Percentiles rank a stretch among this genome's conserved stretches.
phyloP scores from a whole-genome alignment of 495 filamentous ascomycete species.

The Xylaria longipes region DNA sequence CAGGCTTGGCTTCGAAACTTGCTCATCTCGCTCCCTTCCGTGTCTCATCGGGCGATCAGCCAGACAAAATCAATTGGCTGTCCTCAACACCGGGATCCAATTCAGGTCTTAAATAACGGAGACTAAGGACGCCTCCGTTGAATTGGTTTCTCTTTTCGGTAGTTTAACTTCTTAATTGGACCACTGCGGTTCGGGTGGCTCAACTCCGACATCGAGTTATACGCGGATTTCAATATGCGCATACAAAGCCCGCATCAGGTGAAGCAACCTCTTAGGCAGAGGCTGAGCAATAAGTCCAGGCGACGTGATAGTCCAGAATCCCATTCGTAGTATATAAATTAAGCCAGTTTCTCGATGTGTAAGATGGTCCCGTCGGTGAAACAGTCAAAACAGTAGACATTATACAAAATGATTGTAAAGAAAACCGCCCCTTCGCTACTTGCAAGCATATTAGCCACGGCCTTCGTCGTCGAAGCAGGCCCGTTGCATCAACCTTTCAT shows the following conservation, averaged over 20 bases:
- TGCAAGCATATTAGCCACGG: neutral
- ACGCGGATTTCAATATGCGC: neutral
- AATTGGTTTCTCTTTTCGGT: neutral
- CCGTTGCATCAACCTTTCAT: neutral
- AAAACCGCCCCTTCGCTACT: neutral
- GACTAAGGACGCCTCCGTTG: neutral
- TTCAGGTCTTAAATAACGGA: neutral
- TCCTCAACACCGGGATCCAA: neutral
- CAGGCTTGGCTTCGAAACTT: conserved; percentile 12
- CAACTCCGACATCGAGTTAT: neutral
- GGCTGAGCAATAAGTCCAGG: neutral
- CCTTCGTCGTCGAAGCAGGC: neutral
- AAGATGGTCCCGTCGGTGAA: neutral
- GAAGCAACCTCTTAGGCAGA: neutral
- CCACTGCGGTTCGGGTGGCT: neutral
- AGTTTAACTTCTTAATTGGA: neutral
- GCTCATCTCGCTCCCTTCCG: conserved; percentile 9
- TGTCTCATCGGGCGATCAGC: neutral
- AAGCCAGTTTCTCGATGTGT: neutral
- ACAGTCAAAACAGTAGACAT: neutral
- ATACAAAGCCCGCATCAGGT: neutral
- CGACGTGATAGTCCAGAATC: neutral
- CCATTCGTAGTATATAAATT: neutral
- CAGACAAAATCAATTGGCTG: neutral
- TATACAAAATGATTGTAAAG: conserved; percentile 7